Base-by-base conservation (phyloP, 805 yeast genomes). In the Jamesozyma piceae region DNA sequence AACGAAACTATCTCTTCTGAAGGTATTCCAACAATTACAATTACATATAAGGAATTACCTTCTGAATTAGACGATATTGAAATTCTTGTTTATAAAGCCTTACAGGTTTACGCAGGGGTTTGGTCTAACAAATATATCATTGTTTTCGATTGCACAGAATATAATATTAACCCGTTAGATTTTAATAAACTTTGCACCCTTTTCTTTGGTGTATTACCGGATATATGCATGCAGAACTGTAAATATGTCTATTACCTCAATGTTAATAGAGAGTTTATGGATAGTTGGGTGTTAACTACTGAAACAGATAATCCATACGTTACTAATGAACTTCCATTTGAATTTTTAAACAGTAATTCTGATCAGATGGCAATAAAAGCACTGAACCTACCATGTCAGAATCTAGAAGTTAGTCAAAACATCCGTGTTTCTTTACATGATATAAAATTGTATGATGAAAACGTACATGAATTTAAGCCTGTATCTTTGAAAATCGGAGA, bases 61-160 rank as follows among this genome's bases (percentile, higher is more conserved):
- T 49, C 52, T 5, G 60, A 57, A 8, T 54, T 54, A n/a, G 32
- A 52, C 4, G 72, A 71, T 35, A 57, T 67, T 0, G 80, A 81
- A 38, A 57, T 72, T 5, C 58, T 80, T 17, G 64, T 74, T 17
- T 85, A 74, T 58, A 70, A 78, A 45, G 48, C 77, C 8, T 72
- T 82, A 40, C 85, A 81, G 49, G 69, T 75, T 5, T 72, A 78
- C n/a, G 72, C 81, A 39, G 82, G 79, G 53, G 67, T 83, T 18
- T 81, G 90, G 87, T 77, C 78, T 18, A 68, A 73, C 30, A 75
- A 74, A 42, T 83, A 71, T 54, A 73, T 76, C 45, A 43, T 78
- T 39, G 72, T 83, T 5, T 49, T 75, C 46, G 95, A 86, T 57
- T 75, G 82, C 48, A 81, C 95, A 0, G 78, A 77, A 8, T 77